Evolutionary conservation across 176 grass and related monocot genomes (phyloP), one percentile per base, ranked within the genome.

Genomic region (Raddia distichophylla): DNA sequence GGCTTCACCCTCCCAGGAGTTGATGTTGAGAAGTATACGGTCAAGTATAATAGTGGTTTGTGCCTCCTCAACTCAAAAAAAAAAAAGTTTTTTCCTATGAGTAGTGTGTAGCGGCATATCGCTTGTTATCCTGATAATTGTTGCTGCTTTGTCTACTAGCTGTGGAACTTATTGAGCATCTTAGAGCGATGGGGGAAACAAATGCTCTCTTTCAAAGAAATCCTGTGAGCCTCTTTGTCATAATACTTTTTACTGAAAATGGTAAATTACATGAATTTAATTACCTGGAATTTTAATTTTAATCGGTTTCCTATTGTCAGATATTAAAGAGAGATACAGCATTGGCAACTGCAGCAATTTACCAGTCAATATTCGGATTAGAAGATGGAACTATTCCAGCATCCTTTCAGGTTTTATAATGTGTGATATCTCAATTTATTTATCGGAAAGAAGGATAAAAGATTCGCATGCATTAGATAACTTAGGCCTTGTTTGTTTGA

Each of bases 121-220:
- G n/a, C 50, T 62, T 78, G 45, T 49, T 55, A 5, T 73, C 72
- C 69, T 75, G 67, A 67, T 62, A 37, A 45, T 35, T 69, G 8
- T 68, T 84, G 64, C 20, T 78, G 7, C 37, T 80, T 64, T 51
- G 15, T 60, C 1, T 45, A 86, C 53, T 90, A 98, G 96, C 90
- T 88, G 80, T 98, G 76, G 92, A 98, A 85, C 93, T 95, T 67
- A 77, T 95, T 81, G 93, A 98, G 87, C 95, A 98, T 98, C 92
- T 98, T 83, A 83, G 95, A 76, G 89, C 86, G 73, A 90, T 91
- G 95, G 95, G 90, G 53, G 90, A 98, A 83, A 91, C 96, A 45
- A 98, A 93, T 94, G 90, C 86, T 49, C 96, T 98, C 71, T 86
- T 93, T 70, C 88, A 98, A 78, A 93, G 93, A 87, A 95, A 74